Percentiles rank a stretch among this genome's conserved stretches.
phyloP scores from a whole-genome alignment of 495 filamentous ascomycete species.

The Daldinia childiae region DNA sequence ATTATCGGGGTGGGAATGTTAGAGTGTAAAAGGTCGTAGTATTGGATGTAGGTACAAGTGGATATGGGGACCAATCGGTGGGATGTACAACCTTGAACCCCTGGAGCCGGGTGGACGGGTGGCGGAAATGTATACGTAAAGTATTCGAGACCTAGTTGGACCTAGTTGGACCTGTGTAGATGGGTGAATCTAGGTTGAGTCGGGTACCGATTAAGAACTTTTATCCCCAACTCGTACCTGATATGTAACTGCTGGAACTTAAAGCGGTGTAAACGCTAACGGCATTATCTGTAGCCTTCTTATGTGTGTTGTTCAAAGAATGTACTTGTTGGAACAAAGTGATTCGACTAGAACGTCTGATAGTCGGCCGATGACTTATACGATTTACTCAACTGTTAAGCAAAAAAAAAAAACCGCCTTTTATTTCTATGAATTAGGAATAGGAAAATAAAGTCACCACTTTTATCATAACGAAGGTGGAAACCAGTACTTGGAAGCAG shows the following conservation, averaged over 20 bases:
- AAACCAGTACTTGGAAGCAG: constrained; percentile 7
- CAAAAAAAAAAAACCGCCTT: not conserved
- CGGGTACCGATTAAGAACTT: constrained; percentile 20
- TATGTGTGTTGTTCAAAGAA: constrained; percentile 1
- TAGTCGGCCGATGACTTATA: constrained; percentile 27
- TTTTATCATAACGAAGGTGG: constrained; percentile 13
- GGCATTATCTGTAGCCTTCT: not conserved
- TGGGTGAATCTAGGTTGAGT: not conserved
- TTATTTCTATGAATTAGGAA: not conserved
- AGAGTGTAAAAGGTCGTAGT: constrained; percentile 5
- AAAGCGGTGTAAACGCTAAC: constrained; percentile 23
- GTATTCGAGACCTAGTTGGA: constrained; percentile 12
- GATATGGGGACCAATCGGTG: constrained; percentile 40
- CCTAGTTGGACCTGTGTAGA: constrained; percentile 4
- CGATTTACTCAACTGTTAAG: constrained; percentile 32
- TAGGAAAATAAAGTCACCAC: constrained; percentile 8
- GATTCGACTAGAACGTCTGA: constrained; percentile 29
- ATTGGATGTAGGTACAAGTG: constrained; percentile 30
- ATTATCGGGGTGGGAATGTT: constrained; percentile 7
- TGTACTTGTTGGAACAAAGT: constrained; percentile 19
- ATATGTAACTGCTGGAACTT: constrained; percentile 9
- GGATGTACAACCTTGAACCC: constrained; percentile 27
- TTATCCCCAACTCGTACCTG: constrained; percentile 13
- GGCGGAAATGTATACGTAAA: constrained; percentile 28
- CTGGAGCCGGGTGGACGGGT: constrained; percentile 7